Conservation (phyloP, 805 yeast species). For the Hanseniaspora occidentalis region DNA sequence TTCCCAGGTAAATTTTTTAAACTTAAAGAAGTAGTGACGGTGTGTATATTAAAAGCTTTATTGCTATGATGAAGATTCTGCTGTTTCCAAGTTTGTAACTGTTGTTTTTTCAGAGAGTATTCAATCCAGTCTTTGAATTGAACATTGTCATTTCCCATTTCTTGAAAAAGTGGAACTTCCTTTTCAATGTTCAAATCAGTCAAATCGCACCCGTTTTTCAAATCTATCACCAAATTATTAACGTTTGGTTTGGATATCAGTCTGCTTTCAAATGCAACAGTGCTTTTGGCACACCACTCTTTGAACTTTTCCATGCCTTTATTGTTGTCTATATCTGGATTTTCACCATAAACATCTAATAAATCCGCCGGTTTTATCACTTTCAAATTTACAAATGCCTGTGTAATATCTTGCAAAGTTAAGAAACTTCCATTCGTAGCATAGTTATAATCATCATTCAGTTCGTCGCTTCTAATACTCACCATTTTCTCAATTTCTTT, state of each 20-base stretch:
- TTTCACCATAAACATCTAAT: slow-evolving; percentile 39
- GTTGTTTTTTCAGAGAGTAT: background rate
- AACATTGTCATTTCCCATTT: background rate
- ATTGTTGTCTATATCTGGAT: slow-evolving; percentile 32
- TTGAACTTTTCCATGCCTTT: slow-evolving; percentile 39
- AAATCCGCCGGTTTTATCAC: slow-evolving; percentile 45
- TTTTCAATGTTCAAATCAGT: background rate
- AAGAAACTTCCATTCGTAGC: slow-evolving; percentile 15
- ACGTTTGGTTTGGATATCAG: slow-evolving; percentile 24
- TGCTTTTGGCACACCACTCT: slow-evolving; percentile 40
- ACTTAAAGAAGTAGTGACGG: background rate
- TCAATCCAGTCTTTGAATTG: background rate
- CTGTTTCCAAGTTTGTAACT: background rate
- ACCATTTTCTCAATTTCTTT: slow-evolving; percentile 39
- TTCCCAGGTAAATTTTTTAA: background rate
- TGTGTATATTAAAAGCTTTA: background rate
- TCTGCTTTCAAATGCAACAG: slow-evolving; percentile 32
- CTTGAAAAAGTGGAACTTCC: background rate
- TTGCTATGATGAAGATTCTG: background rate
- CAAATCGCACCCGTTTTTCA: background rate
- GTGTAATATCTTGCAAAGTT: slow-evolving; percentile 48
- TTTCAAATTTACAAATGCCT: slow-evolving; percentile 54
- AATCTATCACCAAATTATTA: slow-evolving; percentile 8
- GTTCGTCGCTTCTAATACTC: slow-evolving; percentile 24
- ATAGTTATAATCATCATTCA: slow-evolving; percentile 30